Conservation (phyloP, 2,329 filamentous ascomycete genomes). For the Sporothrix variecibatus region DNA sequence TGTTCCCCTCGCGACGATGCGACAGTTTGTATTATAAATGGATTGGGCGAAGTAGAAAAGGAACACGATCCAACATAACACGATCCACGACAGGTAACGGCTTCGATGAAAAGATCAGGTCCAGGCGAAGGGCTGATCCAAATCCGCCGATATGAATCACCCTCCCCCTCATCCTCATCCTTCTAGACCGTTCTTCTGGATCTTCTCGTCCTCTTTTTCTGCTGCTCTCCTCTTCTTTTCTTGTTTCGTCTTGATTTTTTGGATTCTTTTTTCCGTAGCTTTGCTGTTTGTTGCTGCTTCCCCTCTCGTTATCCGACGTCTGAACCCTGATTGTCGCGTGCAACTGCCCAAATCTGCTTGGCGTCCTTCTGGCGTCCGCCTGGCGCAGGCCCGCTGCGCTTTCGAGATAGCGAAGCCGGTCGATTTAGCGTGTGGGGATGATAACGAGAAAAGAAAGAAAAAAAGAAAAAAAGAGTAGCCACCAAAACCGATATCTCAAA, state of each 20-base stretch:
- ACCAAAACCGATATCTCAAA: neutral
- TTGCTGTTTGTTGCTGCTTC: neutral
- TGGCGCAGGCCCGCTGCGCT: neutral
- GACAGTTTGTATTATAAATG: neutral
- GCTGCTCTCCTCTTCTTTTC: neutral
- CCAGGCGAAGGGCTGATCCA: neutral
- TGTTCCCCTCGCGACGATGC: neutral
- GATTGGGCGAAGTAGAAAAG: neutral
- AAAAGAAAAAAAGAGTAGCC: neutral
- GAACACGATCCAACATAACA: neutral
- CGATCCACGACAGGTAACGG: neutral
- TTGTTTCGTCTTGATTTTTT: neutral
- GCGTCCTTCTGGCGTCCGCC: neutral
- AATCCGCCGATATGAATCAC: neutral
- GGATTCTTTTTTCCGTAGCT: neutral
- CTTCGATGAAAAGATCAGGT: neutral
- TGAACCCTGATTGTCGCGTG: slow-evolving; percentile 21
- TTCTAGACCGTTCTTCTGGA: neutral
- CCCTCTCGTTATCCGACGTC: neutral
- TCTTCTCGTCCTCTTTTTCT: neutral
- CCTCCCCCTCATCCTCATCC: neutral
- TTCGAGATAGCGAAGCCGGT: slow-evolving; percentile 8
- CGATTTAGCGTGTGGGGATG: neutral
- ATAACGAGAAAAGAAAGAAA: neutral
- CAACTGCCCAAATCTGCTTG: slow-evolving; percentile 23